Conservation (phyloP, 1,139 yeast species). For the Debaryomyces fabryi region DNA sequence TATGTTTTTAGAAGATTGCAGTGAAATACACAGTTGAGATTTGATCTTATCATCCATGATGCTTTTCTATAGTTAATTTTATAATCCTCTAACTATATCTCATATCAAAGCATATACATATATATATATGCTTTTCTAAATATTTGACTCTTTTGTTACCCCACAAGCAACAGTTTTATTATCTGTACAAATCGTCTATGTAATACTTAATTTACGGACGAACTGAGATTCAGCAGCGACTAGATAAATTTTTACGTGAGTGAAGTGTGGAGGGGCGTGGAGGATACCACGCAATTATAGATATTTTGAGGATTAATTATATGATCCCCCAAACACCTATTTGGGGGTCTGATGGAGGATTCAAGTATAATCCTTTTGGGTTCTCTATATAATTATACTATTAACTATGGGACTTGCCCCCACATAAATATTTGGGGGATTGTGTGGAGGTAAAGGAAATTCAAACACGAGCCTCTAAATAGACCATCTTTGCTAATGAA, state of each 20-base stretch:
- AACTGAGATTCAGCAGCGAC: not conserved
- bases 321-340: not conserved
- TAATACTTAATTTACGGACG: not conserved
- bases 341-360: not conserved
- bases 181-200: not conserved
- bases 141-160: not conserved
- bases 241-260: not conserved
- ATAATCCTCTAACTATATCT: not conserved
- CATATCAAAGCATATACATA: not conserved
- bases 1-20: not conserved
- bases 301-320: not conserved
- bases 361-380: not conserved
- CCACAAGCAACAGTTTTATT: constrained; percentile 4
- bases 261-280: not conserved
- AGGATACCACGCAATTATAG: not conserved
- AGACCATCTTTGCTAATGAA: not conserved
- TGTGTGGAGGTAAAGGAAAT: not conserved
- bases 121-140: not conserved
- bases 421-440: not conserved
- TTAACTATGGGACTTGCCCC: not conserved
- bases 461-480: not conserved
- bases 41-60: constrained; percentile 3
- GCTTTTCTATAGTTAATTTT: not conserved
- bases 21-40: constrained; percentile 1
- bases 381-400: not conserved